Conservation (phyloP, 768 basidiomycete species). For the Chiua virens region DNA sequence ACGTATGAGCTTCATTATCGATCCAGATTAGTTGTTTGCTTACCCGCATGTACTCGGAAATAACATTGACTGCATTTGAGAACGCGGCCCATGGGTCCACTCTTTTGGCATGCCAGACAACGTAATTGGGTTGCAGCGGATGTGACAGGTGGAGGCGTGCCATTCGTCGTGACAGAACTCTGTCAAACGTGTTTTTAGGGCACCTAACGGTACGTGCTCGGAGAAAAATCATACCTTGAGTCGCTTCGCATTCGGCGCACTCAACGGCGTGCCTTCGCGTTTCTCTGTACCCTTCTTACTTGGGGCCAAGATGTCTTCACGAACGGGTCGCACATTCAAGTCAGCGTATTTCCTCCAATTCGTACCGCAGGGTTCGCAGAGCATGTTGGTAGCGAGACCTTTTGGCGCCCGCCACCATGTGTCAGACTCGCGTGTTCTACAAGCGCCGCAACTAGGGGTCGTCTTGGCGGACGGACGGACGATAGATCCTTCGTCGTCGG, state of each 20-base stretch:
- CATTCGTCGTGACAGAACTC: slow-evolving; percentile 43
- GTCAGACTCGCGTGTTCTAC: slow-evolving; percentile 75
- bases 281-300: slow-evolving; percentile 47
- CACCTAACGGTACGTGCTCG: too few relatives aligned
- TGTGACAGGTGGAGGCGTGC: slow-evolving; percentile 61
- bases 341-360: slow-evolving; percentile 96
- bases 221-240: slow-evolving; percentile 48
- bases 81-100: slow-evolving; percentile 74
- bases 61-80: slow-evolving; percentile 80
- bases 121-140: slow-evolving; percentile 59
- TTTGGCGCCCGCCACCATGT: slow-evolving; percentile 94
- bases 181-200: background rate
- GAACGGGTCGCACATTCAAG: slow-evolving; percentile 68
- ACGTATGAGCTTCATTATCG: slow-evolving; percentile 5
- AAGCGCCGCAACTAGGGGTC: slow-evolving; percentile 73
- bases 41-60: slow-evolving; percentile 79
- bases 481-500: slow-evolving; percentile 79
- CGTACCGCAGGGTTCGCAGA: slow-evolving; percentile 84
- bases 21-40: background rate
- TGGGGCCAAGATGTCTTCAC: slow-evolving; percentile 60
- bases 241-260: slow-evolving; percentile 57
- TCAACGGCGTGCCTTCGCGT: slow-evolving; percentile 60
- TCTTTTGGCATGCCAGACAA: slow-evolving; percentile 74
- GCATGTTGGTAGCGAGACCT: slow-evolving; percentile 70
- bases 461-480: slow-evolving; percentile 54